These are phyloP conservation scores for Phaeosphaeriaceae sp. DNA, from an alignment of 2,329 filamentous ascomycete species.

Conservation along the genomic window DNA sequence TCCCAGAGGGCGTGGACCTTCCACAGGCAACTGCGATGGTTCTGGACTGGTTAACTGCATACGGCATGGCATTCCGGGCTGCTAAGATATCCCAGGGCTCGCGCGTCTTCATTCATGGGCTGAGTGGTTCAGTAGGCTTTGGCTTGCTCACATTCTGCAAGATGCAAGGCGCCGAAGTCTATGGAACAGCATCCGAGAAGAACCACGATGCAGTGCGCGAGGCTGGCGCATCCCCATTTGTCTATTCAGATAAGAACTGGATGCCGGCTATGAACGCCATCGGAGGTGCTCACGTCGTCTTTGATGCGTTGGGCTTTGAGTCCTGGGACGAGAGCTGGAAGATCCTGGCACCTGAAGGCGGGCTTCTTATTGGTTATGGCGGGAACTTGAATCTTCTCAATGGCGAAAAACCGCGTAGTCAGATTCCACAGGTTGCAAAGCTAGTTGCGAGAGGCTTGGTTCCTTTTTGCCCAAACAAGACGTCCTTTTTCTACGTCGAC, in stretches of 20 bases:
- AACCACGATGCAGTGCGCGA: conserved; percentile 53
- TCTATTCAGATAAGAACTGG: conserved; percentile 59
- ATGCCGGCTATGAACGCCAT: conserved; percentile 53
- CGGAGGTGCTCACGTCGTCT: conserved; percentile 57
- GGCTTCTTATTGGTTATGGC: conserved; percentile 39
- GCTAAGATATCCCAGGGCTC: conserved; percentile 53
- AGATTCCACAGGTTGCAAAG: conserved; percentile 25
- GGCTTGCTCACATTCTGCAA: conserved; percentile 52
- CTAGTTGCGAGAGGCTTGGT: conserved; percentile 30
- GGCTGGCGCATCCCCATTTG: conserved; percentile 53
- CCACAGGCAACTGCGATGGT: conserved; percentile 51
- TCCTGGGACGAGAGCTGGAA: conserved; percentile 59
- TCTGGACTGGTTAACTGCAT: conserved; percentile 54
- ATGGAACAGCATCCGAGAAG: conserved; percentile 56
- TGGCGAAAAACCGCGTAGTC: conserved; percentile 24
- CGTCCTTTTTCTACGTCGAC: conserved; percentile 36
- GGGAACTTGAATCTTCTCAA: conserved; percentile 33
- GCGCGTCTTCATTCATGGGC: conserved; percentile 59
- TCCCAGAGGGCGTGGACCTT: conserved; percentile 53
- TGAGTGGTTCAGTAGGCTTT: conserved; percentile 59
- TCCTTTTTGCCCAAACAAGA: conserved; percentile 32
- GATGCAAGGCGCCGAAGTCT: conserved; percentile 55
- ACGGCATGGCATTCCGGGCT: conserved; percentile 36
- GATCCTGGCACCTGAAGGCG: conserved; percentile 51
- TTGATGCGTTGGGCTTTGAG: conserved; percentile 59